Evolutionary conservation across 768 basidiomycete genomes (phyloP), one percentile per base, ranked within the genome.

Genomic region (Podaxis mareebaensis): DNA sequence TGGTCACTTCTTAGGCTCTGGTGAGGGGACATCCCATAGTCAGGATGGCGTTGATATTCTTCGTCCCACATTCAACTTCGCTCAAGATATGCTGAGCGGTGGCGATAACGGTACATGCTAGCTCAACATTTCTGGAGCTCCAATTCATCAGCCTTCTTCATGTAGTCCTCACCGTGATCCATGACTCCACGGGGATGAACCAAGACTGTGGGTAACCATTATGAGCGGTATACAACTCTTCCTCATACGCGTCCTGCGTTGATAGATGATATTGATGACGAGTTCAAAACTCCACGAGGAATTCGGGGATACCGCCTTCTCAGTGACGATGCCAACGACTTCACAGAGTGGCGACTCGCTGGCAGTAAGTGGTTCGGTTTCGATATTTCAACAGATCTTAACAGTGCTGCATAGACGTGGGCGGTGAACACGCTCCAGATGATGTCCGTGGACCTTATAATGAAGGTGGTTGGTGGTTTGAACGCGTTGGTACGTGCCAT

Each of bases 251-350:
- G 13, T 4, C 39, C 13, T 46, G 11, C 10, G 7, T 36, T 24
- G 24, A 2, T 24, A 77, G 75, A 77, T 63, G 67, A 76, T 54
- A 73, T 77, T 63, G 60, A 77, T 56, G 75, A 77, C 55, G 76
- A 77, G 54, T 75, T 75, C 66, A 89, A 86, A 69, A 87, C 83
- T 0, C 85, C 87, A 3, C 81, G 88, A n/a, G 89, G 89, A 4
- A 82, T 90, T 49, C 80, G 86, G 0, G 88, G 88, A 11, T 90
- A 89, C 70, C 70, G 74, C 58, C 79, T 91, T 10, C 61, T 78
- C 17, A 77, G 75, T 26, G 69, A 63, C 2, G 69, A 71, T 60
- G 72, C 68, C 13, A 49, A 22, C 22, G 77, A 73, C 60, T 75
- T 75, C 36, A 68, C 69, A 8, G 68, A 70, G 39, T 81, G 80